Base-by-base conservation (phyloP, 805 yeast species). In the Saturnispora gosingensis region DNA sequence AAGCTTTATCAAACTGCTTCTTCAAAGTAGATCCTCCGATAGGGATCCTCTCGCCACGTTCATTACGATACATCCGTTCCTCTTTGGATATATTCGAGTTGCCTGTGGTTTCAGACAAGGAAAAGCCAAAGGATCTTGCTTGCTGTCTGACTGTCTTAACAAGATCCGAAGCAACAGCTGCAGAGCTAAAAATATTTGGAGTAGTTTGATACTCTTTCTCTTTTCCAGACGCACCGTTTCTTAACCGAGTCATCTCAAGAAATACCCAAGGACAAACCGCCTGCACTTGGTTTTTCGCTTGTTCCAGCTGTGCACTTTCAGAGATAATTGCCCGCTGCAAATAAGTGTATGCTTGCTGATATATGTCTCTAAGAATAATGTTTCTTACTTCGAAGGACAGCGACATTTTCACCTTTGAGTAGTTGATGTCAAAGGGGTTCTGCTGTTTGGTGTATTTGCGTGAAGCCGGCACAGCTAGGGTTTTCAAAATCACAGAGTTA, bases 381-480 rank as follows among this genome's bases (percentile, higher is more conserved):
- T 58, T 53, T 32, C 54, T 56, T 30, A 58, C 43, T 3, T 51
- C 48, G 1, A 39, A n/a, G 11, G 57, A 49, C 4, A 67, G 18
- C 32, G 50, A 34, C 4, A 65, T 43, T 16, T 54, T 39, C 1
- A 65, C 66, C 43, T 65, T 59, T 18, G 59, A 59, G 34, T 44
- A 57, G 28, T 66, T 55, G 4, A 56, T 53, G 2, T 47, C 20
- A 51, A 66, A 68, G 2, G 72, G 72, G 52, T 68, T 67, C 9
- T 32, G 61, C 20, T 6, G 56, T 53, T 36, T 58, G 51, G 20
- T 60, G 24, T 38, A 5, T 8, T 38, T 18, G 6, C 8, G 18
- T 20, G 22, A 16, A 58, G 9, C 54, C 3, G 4, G 25, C 3
- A 16, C 13, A 44, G 15, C 13, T 52, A 43, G 16, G 2, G 30